Evolutionary conservation across 2,329 filamentous ascomycete species (phyloP).

Genomic region (Trichophyton benhamiae): DNA sequence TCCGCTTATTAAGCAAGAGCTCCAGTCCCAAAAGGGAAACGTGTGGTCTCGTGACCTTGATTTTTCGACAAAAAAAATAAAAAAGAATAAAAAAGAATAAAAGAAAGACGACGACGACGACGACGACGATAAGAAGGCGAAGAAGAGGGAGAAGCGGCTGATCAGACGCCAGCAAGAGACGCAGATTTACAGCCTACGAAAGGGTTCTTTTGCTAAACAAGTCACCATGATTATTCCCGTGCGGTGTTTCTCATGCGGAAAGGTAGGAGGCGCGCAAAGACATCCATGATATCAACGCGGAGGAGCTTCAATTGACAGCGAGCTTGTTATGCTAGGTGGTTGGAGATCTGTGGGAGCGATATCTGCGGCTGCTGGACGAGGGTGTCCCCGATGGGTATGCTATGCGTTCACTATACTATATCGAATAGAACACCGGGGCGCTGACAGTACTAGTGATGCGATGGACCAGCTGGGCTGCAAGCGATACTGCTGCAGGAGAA

Average conservation of each 20-base stretch:
- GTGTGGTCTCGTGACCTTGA: background rate
- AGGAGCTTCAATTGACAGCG: slow-evolving; percentile 10
- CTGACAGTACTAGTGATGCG: slow-evolving; percentile 54
- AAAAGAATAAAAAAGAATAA: background rate
- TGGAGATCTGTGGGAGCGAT: slow-evolving; percentile 94
- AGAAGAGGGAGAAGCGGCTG: background rate
- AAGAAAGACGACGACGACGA: background rate
- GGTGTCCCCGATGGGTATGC: slow-evolving; percentile 58
- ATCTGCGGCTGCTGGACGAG: slow-evolving; percentile 76
- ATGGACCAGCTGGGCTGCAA: slow-evolving; percentile 91
- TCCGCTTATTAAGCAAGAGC: background rate
- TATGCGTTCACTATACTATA: background rate
- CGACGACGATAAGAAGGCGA: background rate
- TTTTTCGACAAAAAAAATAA: background rate
- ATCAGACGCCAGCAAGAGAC: background rate
- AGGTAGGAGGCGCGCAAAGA: slow-evolving; percentile 47
- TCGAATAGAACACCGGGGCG: background rate
- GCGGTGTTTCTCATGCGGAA: slow-evolving; percentile 97
- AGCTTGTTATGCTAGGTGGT: slow-evolving; percentile 54
- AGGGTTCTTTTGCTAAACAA: background rate
- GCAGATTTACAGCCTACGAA: background rate
- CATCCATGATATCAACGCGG: background rate
- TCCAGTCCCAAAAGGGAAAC: background rate
- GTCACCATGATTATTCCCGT: slow-evolving; percentile 86
- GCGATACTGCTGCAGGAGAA: slow-evolving; percentile 95